Percentiles rank a stretch among this genome's conserved stretches.
Conservation (phyloP, 1,284 basidiomycete genomes). For the Fomitiporia mediterranea region DNA sequence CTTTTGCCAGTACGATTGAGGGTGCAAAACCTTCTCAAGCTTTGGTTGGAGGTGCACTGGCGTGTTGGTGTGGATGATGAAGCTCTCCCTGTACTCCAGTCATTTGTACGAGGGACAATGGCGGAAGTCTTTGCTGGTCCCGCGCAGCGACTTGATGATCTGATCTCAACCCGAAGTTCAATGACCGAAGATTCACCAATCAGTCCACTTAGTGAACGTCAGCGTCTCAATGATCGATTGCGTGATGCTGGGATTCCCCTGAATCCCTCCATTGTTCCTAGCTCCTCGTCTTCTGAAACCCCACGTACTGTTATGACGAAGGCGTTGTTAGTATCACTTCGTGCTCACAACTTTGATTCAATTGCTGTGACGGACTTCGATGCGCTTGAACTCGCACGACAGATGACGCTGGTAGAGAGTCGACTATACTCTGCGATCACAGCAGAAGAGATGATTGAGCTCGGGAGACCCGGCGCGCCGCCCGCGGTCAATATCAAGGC, state of each 20-base stretch:
- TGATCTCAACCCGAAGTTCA: conserved; percentile 47
- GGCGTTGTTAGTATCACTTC: conserved; percentile 60
- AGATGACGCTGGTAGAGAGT: conserved; percentile 94
- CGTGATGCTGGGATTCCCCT: conserved; percentile 67
- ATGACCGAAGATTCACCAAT: conserved; percentile 37
- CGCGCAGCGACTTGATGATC: conserved; percentile 69
- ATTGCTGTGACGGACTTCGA: conserved; percentile 90
- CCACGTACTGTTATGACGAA: conserved; percentile 85
- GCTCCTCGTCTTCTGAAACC: conserved; percentile 48
- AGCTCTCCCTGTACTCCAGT: conserved; percentile 54
- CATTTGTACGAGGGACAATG: conserved; percentile 62
- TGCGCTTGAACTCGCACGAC: conserved; percentile 85
- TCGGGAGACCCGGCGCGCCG: conserved; percentile 63
- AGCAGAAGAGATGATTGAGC: conserved; percentile 84
- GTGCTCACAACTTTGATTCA: conserved; percentile 51
- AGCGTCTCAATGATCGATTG: conserved; percentile 45
- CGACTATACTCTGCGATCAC: conserved; percentile 82
- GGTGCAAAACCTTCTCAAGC: conserved; percentile 88
- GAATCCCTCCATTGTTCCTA: conserved; percentile 50
- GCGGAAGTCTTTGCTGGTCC: conserved; percentile 61
- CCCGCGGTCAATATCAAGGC: conserved; percentile 73
- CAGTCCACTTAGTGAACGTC: conserved; percentile 43
- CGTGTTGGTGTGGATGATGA: conserved; percentile 59
- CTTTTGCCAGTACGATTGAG: conserved; percentile 85
- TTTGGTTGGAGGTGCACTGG: conserved; percentile 94